Conservation (phyloP, 768 basidiomycete species). For the Calocybe gangraenosa region DNA sequence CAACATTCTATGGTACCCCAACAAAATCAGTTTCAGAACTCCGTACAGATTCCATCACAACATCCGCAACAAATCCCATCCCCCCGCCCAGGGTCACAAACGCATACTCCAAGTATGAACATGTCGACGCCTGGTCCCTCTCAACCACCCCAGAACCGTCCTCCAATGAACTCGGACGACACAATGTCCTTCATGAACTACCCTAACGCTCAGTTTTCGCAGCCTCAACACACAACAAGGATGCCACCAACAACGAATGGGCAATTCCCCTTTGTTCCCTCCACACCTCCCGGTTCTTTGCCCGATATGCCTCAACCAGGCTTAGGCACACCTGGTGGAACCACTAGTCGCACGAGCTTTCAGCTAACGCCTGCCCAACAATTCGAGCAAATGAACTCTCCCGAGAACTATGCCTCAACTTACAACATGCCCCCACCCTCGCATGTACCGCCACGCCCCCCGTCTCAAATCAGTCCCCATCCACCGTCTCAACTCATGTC, state of each 20-base stretch:
- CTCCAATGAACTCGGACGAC: constrained; percentile 44
- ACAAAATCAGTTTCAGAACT: constrained; percentile 34
- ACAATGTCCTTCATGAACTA: constrained; percentile 40
- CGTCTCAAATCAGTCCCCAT: constrained; percentile 35
- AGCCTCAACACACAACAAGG: constrained; percentile 28
- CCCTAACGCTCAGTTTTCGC: constrained; percentile 27
- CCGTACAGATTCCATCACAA: constrained; percentile 31
- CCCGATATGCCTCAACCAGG: constrained; percentile 40
- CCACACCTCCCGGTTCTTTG: constrained; percentile 47
- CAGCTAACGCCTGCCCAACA: constrained; percentile 63
- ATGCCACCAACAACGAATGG: constrained; percentile 22
- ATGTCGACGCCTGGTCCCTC: constrained; percentile 34
- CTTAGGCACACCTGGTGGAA: constrained; percentile 32
- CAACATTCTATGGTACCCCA: constrained; percentile 27
- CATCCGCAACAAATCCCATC: constrained; percentile 36
- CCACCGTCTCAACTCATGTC: constrained; percentile 22
- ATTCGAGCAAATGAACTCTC: constrained; percentile 47
- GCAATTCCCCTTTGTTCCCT: constrained; percentile 39
- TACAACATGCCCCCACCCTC: constrained; percentile 30
- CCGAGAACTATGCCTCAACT: constrained; percentile 26
- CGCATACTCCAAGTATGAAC: constrained; percentile 36
- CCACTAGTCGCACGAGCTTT: constrained; percentile 39
- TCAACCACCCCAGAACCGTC: constrained; percentile 35
- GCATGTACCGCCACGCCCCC: constrained; percentile 36
- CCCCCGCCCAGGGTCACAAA: constrained; percentile 36